Evolutionary conservation across 495 filamentous ascomycete species (phyloP).

Genomic region (Lasiosphaeriaceae sp.): DNA sequence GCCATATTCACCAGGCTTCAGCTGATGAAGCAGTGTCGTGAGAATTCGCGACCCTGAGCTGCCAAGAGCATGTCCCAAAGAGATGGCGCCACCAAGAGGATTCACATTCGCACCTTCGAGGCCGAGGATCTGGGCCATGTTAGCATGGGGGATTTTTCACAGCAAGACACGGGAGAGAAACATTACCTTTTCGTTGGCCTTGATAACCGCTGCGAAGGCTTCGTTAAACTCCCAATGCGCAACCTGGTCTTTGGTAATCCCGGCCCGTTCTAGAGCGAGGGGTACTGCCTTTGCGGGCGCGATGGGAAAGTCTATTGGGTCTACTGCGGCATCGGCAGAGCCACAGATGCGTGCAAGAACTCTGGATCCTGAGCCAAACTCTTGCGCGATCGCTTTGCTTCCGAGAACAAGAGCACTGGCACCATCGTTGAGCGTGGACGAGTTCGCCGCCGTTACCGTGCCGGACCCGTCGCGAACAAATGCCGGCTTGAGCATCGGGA

Average conservation of each 20-base stretch:
- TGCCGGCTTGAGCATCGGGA: slow-evolving; percentile 82
- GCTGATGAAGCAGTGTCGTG: slow-evolving; percentile 81
- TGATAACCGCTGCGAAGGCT: slow-evolving; percentile 93
- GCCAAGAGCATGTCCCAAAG: slow-evolving; percentile 89
- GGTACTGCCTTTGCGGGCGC: slow-evolving; percentile 91
- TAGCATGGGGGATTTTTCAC: slow-evolving; percentile 10
- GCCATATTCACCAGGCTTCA: slow-evolving; percentile 89
- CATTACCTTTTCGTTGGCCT: slow-evolving; percentile 82
- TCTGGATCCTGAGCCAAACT: slow-evolving; percentile 67
- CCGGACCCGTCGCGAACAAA: slow-evolving; percentile 80
- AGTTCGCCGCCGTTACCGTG: slow-evolving; percentile 91
- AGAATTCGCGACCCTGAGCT: slow-evolving; percentile 93
- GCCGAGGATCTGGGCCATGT: slow-evolving; percentile 61
- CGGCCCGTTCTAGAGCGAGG: slow-evolving; percentile 81
- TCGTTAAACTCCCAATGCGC: slow-evolving; percentile 98
- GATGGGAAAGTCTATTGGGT: slow-evolving; percentile 93
- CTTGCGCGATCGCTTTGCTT: slow-evolving; percentile 67
- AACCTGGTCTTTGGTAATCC: slow-evolving; percentile 83
- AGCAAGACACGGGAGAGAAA: neutral
- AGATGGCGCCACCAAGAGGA: slow-evolving; percentile 84
- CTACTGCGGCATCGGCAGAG: slow-evolving; percentile 85
- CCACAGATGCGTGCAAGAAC: slow-evolving; percentile 82
- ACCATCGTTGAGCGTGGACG: slow-evolving; percentile 89
- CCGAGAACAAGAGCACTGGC: slow-evolving; percentile 86
- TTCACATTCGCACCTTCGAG: slow-evolving; percentile 78